These are phyloP conservation scores for Rhodofomes roseus DNA, from an alignment of 1,284 basidiomycete species.

Conservation along the genomic window DNA sequence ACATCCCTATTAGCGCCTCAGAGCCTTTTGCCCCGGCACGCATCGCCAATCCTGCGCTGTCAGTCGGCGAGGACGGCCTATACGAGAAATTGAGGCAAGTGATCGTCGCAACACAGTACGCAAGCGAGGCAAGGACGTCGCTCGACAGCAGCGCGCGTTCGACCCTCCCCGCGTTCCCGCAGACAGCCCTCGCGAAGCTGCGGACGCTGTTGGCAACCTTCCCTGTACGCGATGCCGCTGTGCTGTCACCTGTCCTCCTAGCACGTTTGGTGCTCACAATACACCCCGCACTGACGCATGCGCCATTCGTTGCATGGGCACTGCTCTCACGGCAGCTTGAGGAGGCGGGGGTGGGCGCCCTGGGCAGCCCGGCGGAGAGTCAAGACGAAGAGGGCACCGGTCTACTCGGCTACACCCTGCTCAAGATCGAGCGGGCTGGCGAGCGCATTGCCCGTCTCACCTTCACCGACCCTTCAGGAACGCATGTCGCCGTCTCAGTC, in stretches of 20 bases:
- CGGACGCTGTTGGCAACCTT: slow-evolving; percentile 41
- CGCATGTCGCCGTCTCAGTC: slow-evolving; percentile 32
- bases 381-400: slow-evolving; percentile 39
- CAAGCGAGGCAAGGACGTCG: slow-evolving; percentile 43
- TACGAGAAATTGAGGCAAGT: slow-evolving; percentile 47
- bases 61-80: slow-evolving; percentile 13
- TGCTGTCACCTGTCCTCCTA: slow-evolving; percentile 42
- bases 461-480: slow-evolving; percentile 36
- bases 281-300: slow-evolving; percentile 51
- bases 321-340: slow-evolving; percentile 51
- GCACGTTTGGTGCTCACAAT: slow-evolving; percentile 49
- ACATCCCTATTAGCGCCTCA: not conserved
- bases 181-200: slow-evolving; percentile 55
- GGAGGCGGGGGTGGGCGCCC: slow-evolving; percentile 48
- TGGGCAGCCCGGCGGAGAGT: slow-evolving; percentile 44
- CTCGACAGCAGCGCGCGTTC: slow-evolving; percentile 33
- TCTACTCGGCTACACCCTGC: slow-evolving; percentile 48
- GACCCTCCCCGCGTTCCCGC: slow-evolving; percentile 59
- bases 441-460: slow-evolving; percentile 36
- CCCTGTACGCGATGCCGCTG: slow-evolving; percentile 35
- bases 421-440: slow-evolving; percentile 37
- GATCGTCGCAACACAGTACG: slow-evolving; percentile 57
- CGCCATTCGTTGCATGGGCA: slow-evolving; percentile 58
- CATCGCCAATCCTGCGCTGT: slow-evolving; percentile 2
- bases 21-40: slow-evolving; percentile 6